Evolutionary conservation across 768 basidiomycete genomes (phyloP), one percentile per base, ranked within the genome.

Genomic region (Leucocoprinus leucothites): DNA sequence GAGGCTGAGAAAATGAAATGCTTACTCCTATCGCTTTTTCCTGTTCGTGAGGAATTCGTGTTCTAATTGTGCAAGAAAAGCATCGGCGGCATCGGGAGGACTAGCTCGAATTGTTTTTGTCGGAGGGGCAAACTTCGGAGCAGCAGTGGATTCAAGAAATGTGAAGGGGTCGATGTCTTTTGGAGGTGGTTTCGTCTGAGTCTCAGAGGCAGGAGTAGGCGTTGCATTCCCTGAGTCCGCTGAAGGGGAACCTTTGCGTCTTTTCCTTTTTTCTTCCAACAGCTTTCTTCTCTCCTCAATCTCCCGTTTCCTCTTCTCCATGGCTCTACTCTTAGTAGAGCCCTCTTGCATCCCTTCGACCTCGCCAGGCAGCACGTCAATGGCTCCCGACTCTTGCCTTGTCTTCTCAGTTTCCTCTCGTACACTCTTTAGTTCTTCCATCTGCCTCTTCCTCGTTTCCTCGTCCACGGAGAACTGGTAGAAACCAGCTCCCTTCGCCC

Each of bases 391-490:
- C 50, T 86, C 86, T 59, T 79, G 75, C 60, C 86, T 74, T 24
- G 73, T 75, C 57, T 74, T 73, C 64, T 82, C 82, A 0, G 94
- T 96, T 66, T 94, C 90, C 44, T 81, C 77, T 41, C 92, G 76
- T 2, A 78, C 79, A 3, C 72, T 66, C 56, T 79, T 82, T 11
- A 98, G 73, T 53, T 89, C 89, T 54, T 91, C 91, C 92, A 95
- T 91, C 67, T 98, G 87, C 48, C 75, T 73, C 59, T 72, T 73
- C 41, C 97, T 78, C 25, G 81, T 82, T 60, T 90, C 89, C 63
- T 94, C 91, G 61, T 97, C 93, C 2, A 67, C 80, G 11, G 92
- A 91, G 69, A 98, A 95, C 66, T 91, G 89, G 68, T 96, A 97
- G 71, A 89, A 92, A 1, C 84, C 94, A 1, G 96, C 95, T 42